These are phyloP conservation scores for Geum urbanum DNA, from an alignment of 306 rosid species.

Conservation along the genomic window DNA sequence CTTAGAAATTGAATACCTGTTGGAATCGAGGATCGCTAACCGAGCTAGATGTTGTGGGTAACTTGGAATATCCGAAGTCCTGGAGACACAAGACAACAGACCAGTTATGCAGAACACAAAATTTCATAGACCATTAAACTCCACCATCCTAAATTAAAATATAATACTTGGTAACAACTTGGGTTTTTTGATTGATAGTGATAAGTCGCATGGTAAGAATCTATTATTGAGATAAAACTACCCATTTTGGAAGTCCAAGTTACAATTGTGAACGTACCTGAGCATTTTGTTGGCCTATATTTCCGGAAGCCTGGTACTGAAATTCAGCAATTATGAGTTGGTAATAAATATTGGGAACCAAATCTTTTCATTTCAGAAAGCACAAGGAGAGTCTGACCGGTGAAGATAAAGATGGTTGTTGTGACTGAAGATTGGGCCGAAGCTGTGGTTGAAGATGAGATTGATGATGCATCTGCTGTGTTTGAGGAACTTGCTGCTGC, in stretches of 20 bases:
- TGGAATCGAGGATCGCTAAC: constrained; percentile 52
- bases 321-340: constrained; percentile 30
- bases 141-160: background rate
- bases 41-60: constrained; percentile 33
- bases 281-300: constrained; percentile 48
- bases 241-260: background rate
- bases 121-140: background rate
- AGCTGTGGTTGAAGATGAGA: constrained; percentile 54
- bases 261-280: constrained; percentile 40
- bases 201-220: too few species aligned
- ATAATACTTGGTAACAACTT: background rate
- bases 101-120: background rate
- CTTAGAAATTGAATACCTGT: constrained; percentile 33
- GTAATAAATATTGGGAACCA: constrained; percentile 10
- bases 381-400: constrained; percentile 34
- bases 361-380: background rate
- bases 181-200: too few species aligned
- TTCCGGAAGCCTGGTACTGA: constrained; percentile 63
- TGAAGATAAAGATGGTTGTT: constrained; percentile 49
- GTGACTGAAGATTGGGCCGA: constrained; percentile 53
- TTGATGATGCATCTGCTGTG: constrained; percentile 55
- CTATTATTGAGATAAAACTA: background rate
- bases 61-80: constrained; percentile 56
- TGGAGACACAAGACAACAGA: constrained; percentile 19
- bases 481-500: constrained; percentile 57